Evolutionary conservation across 805 yeast genomes (phyloP), one percentile per base, ranked within the genome.

Genomic region (Pichia gijzeniarum): DNA sequence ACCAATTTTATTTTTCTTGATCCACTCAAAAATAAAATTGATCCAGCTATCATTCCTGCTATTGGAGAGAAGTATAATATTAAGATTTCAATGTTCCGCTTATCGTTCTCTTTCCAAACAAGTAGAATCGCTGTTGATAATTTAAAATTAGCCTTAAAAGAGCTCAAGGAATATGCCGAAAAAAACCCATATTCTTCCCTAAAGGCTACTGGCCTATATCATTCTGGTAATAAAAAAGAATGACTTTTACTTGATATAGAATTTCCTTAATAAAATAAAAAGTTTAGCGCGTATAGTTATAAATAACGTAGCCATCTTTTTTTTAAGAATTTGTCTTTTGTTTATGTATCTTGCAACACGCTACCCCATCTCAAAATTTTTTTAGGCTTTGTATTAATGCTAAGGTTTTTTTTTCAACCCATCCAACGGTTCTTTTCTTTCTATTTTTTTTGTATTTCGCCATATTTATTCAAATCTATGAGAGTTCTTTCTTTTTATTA

Each of bases 1-100:
- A 84, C 96, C 12, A 88, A 82, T 60, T 87, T 90, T 63, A 89
- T 90, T 36, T 86, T 86, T 57, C 56, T 86, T 43, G 91, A 89
- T 60, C 64, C 78, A 47, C 57, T 53, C 48, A 63, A 62, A 33
- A 76, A 75, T 52, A 69, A 69, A 42, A 74, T 88, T 63, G 77
- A 82, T 58, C 78, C 81, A 22, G 36, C 20, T 1, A 71, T 73
- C 53, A 44, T 58, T 22, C 18, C 38, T 4, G 36, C 40, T 16
- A 27, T 39, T 22, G 87, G 82, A 48, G 61, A 69, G 37, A 77
- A 83, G 55, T 69, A 79, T 58, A 76, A 77, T 40, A 72, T 90
- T 46, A 80, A 75, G 54, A 64, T 83, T 33, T 73, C 74, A 75
- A 88, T 89, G 41, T 80, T 80, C 43, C 76, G 96, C 58, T 65